A percentile compares a stretch with the other conserved stretches of the same genome.
Evolutionary conservation across 1,284 basidiomycete genomes (phyloP).

Genomic region (Ustilago bromivora): DNA sequence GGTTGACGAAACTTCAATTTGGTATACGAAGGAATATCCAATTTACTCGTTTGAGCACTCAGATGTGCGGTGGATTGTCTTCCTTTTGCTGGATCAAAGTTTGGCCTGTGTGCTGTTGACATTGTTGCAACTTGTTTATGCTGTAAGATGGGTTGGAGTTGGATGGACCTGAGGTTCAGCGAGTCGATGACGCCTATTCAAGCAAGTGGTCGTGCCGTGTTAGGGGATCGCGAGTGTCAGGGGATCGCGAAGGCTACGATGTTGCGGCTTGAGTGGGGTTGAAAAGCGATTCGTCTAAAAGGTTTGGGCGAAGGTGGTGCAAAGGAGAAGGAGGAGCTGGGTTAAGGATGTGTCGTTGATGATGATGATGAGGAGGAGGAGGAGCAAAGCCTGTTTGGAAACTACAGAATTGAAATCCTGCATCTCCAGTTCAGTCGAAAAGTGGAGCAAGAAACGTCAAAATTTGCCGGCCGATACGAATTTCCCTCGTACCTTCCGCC

Average conservation of each 20-base stretch:
- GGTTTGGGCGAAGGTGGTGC: too few species aligned
- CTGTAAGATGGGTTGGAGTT: not conserved
- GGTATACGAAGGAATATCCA: slow-evolving; percentile 59
- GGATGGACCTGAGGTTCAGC: not conserved
- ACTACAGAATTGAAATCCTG: not conserved
- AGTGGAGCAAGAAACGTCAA: slow-evolving; percentile 5
- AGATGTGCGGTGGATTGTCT: slow-evolving; percentile 50
- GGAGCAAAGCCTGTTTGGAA: not conserved
- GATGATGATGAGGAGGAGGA: not conserved
- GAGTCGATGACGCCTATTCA: not conserved
- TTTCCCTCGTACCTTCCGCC: not conserved
- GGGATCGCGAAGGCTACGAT: too few species aligned
- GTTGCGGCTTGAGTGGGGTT: too few species aligned
- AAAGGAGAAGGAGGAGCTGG: too few species aligned
- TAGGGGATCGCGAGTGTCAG: too few species aligned
- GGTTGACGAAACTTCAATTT: slow-evolving; percentile 65
- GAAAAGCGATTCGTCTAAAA: too few species aligned
- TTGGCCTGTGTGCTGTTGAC: slow-evolving; percentile 67
- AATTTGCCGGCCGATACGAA: slow-evolving; percentile 40
- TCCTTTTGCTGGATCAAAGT: slow-evolving; percentile 62
- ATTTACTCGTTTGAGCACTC: slow-evolving; percentile 32
- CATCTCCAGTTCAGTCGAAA: not conserved
- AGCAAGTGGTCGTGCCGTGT: too few species aligned
- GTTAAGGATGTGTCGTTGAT: too few species aligned
- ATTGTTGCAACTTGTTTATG: slow-evolving; percentile 16